Conservation (phyloP, 2,329 filamentous ascomycete species). For the Arthrocladium fulminans region DNA sequence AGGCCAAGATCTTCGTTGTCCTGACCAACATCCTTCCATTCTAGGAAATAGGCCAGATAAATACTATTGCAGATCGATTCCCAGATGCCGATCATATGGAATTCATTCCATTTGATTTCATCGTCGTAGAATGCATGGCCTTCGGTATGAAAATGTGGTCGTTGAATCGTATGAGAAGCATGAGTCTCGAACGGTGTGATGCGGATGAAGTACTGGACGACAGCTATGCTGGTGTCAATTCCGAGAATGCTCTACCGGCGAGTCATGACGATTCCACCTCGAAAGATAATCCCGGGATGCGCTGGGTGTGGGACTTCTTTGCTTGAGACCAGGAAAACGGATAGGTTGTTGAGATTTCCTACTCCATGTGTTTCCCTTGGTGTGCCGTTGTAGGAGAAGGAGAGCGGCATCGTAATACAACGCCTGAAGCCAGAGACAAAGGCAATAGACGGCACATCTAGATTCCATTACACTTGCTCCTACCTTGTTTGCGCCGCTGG, state of each 20-base stretch:
- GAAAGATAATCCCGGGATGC: neutral
- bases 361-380: neutral
- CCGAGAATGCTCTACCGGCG: neutral
- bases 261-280: neutral
- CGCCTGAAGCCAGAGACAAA: neutral
- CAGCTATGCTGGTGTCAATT: neutral
- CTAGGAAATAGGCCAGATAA: neutral
- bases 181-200: neutral
- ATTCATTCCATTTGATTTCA: neutral
- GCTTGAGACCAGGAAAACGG: neutral
- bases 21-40: conserved; percentile 14
- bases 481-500: neutral
- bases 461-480: neutral
- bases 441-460: neutral
- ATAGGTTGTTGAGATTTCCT: neutral
- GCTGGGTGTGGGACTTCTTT: neutral
- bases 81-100: too few relatives aligned
- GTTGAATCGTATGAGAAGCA: neutral
- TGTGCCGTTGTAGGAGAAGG: neutral
- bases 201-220: neutral
- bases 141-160: neutral
- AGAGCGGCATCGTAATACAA: neutral
- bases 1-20: conserved; percentile 3
- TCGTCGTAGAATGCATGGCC: neutral
- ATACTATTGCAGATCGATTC: too few relatives aligned